Percentiles rank a stretch among this genome's conserved stretches.
Evolutionary conservation across 208 protist genomes (phyloP).

Genomic region (Leishmania tropica): DNA sequence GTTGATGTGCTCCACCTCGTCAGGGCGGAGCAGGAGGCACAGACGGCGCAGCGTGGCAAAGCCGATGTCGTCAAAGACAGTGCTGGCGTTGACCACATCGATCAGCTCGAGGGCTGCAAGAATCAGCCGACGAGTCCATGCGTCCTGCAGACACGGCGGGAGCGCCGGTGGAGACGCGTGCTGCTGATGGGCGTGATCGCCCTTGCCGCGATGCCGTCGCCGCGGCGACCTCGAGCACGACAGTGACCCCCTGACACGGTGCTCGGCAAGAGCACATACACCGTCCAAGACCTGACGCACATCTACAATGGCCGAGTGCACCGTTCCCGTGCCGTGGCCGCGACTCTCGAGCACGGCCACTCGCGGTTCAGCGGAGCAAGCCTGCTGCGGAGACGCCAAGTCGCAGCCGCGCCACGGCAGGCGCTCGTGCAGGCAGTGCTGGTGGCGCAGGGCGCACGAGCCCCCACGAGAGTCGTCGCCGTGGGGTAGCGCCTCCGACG

Average conservation of each 20-base stretch:
- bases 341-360: slow-evolving; percentile 37
- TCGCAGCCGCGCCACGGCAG: slow-evolving; percentile 74
- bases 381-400: slow-evolving; percentile 34
- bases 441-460: background rate
- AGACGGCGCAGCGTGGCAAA: slow-evolving; percentile 60
- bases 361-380: slow-evolving; percentile 38
- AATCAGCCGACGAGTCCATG: slow-evolving; percentile 47
- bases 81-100: slow-evolving; percentile 69
- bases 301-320: slow-evolving; percentile 43
- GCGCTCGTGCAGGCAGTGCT: slow-evolving; percentile 24
- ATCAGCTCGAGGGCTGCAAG: slow-evolving; percentile 56
- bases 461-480: background rate
- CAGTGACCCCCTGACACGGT: slow-evolving; percentile 12
- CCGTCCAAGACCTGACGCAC: slow-evolving; percentile 29
- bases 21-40: slow-evolving; percentile 53
- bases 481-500: background rate
- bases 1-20: slow-evolving; percentile 52
- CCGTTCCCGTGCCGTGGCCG: slow-evolving; percentile 5
- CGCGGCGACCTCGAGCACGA: background rate
- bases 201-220: slow-evolving; percentile 2
- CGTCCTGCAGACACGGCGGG: slow-evolving; percentile 25
- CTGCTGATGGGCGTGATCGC: background rate
- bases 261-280: slow-evolving; percentile 28
- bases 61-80: slow-evolving; percentile 74
- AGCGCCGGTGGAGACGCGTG: background rate